Conservation (phyloP, 2,329 filamentous ascomycete species). For the Aspergillus brunneoviolaceus region DNA sequence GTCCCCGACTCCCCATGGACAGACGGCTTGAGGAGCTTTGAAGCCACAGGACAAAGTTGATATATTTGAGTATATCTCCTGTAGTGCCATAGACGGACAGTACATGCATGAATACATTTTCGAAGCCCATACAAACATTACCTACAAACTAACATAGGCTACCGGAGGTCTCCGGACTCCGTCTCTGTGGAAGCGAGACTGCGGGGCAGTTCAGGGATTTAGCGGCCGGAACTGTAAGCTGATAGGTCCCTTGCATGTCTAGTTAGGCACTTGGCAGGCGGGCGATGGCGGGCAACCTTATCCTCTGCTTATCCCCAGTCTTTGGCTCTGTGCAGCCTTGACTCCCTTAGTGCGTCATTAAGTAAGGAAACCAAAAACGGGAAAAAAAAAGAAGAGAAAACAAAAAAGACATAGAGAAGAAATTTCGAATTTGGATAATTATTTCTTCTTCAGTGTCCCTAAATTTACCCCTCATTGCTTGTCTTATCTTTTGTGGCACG, state of each 20-base stretch:
- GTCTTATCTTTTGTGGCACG: not conserved
- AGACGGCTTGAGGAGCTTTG: too few species aligned
- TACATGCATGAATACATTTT: too few species aligned
- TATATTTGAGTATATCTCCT: too few species aligned
- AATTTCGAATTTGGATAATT: too few species aligned
- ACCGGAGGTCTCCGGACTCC: not conserved
- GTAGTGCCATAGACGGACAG: too few species aligned
- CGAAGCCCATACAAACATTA: not conserved
- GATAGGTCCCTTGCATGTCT: not conserved
- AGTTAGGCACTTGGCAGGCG: not conserved
- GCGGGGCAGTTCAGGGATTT: not conserved
- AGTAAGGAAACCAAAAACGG: not conserved
- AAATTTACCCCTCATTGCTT: slow-evolving; percentile 15
- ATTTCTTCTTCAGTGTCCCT: not conserved
- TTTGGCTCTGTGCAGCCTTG: slow-evolving; percentile 2
- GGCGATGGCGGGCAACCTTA: not conserved
- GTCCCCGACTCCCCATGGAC: too few species aligned
- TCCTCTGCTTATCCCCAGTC: not conserved
- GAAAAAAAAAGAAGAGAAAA: not conserved
- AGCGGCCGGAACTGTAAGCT: not conserved
- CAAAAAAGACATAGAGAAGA: too few species aligned
- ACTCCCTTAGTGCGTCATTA: not conserved
- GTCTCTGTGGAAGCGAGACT: not conserved
- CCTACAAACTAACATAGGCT: not conserved
- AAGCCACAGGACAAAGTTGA: too few species aligned